Evolutionary conservation across 1,284 basidiomycete species (phyloP).

Genomic region (Termitomyces sp.): DNA sequence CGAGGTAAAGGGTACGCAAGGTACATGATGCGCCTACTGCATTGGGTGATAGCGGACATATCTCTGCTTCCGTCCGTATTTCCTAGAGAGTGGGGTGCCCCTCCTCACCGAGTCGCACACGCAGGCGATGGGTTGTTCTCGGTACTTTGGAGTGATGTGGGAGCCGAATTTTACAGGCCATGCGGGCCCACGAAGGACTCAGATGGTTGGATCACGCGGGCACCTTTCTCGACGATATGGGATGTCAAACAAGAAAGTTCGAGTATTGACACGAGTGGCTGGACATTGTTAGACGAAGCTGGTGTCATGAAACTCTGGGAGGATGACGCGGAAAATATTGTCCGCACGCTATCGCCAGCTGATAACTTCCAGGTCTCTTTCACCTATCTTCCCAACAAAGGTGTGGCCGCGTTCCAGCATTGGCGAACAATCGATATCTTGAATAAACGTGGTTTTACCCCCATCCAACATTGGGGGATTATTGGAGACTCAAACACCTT

Average conservation of each 20-base stretch:
- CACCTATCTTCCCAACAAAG: constrained; percentile 40
- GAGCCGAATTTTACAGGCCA: constrained; percentile 43
- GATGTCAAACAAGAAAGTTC: constrained; percentile 14
- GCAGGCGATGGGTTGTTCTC: constrained; percentile 39
- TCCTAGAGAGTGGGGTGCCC: constrained; percentile 32
- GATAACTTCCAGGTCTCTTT: constrained; percentile 23
- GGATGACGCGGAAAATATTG: constrained; percentile 28
- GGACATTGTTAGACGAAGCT: constrained; percentile 31
- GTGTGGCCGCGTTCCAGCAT: constrained; percentile 41
- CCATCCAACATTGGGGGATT: constrained; percentile 34
- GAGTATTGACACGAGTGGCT: constrained; percentile 13
- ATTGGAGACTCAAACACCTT: constrained; percentile 26
- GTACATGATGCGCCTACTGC: constrained; percentile 50
- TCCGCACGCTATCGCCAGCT: constrained; percentile 19
- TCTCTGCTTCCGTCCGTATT: constrained; percentile 24
- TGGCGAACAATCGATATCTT: constrained; percentile 18
- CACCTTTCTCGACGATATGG: constrained; percentile 42
- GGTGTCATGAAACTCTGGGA: constrained; percentile 29
- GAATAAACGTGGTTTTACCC: constrained; percentile 11
- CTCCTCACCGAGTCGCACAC: constrained; percentile 22
- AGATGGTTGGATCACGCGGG: constrained; percentile 46
- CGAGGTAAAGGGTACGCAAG: constrained; percentile 44
- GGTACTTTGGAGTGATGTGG: constrained; percentile 62
- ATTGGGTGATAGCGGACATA: constrained; percentile 40
- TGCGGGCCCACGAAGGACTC: constrained; percentile 34